Percentiles rank a stretch among this genome's conserved stretches.
These are phyloP conservation scores for Caloboletus inedulis DNA, from an alignment of 1,284 basidiomycete genomes.

Conservation along the genomic window DNA sequence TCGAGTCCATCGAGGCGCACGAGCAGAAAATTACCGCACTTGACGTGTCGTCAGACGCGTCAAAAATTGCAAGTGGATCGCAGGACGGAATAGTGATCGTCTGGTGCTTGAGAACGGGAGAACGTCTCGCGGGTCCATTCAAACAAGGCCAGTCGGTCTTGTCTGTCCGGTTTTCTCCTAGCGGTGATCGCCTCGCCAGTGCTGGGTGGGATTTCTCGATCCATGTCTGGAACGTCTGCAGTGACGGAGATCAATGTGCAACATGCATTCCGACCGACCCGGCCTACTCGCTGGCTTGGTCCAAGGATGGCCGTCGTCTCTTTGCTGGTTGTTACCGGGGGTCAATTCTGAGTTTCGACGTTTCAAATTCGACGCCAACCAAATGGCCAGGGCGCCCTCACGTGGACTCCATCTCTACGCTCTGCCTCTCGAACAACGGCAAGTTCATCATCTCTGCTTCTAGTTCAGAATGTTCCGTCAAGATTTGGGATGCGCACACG, in stretches of 20 bases:
- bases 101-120: slow-evolving; percentile 18
- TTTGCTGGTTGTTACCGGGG: slow-evolving; percentile 17
- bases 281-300: slow-evolving; percentile 20
- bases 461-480: slow-evolving; percentile 13
- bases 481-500: slow-evolving; percentile 17
- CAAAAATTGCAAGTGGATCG: slow-evolving; percentile 23
- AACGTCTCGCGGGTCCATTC: slow-evolving; percentile 16
- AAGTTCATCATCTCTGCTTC: slow-evolving; percentile 23
- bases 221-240: slow-evolving; percentile 9
- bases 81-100: slow-evolving; percentile 21
- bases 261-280: slow-evolving; percentile 1
- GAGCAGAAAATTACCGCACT: slow-evolving; percentile 17
- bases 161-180: slow-evolving; percentile 21
- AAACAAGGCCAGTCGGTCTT: slow-evolving; percentile 6
- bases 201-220: slow-evolving; percentile 9
- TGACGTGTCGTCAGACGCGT: slow-evolving; percentile 18
- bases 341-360: slow-evolving; percentile 15
- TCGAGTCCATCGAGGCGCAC: slow-evolving; percentile 15
- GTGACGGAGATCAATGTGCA: neutral
- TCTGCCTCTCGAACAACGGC: slow-evolving; percentile 20
- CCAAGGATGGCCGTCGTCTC: slow-evolving; percentile 16
- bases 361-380: neutral
- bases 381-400: slow-evolving; percentile 13
- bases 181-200: slow-evolving; percentile 18
- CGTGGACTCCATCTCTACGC: slow-evolving; percentile 13